Base-by-base conservation (phyloP, 78 protist species). In the Chrysochromulina parva region DNA sequence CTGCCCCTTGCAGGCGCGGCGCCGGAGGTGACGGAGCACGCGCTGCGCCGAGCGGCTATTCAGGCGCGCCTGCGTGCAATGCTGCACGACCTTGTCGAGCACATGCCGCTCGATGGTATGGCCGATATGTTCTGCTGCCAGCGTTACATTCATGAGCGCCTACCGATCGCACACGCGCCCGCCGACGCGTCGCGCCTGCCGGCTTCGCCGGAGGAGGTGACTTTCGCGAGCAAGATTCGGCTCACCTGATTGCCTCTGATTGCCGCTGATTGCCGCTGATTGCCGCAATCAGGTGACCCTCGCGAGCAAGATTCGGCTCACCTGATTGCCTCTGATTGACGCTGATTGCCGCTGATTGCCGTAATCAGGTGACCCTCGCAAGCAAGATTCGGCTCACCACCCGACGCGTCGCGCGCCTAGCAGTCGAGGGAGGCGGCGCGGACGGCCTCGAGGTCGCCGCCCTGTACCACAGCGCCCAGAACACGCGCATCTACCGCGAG, bases 391-490 rank as follows among this genome's bases (percentile, higher is more conserved):
- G 62, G 24, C 38, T 38, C 38, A 38, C 38, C 38, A 38, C 38
- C n/a, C 84, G 84, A 26, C 6, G 17, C 57, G 53, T 5, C 26
- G 86, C 86, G 10, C 58, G 86, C 1, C 86, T 78, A 47, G 28
- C 48, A 14, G 14, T 87, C 19, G 88, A 91, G n/a, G 94, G 69
- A 55, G 96, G 88, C 38, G 59, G 38, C 38, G 38, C 38, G 38
- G 38, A 38, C 38, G 38, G 38, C 38, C 38, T 38, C 38, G 38
- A 38, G 38, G 38, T 80, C 55, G 94, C 92, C 0, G 74, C 88
- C 0, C 62, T 94, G 28, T 90, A 85, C 90, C 93, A 93, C 92
- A 58, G 52, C 66, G 55, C 65, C 48, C 90, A 76, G 38, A 94
- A 94, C 90, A 86, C 93, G 50, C 58, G 62, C 69, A 60, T n/a